Conservation (phyloP, 108 stramenopile genomes). For the Nannochloropsis granulata region DNA sequence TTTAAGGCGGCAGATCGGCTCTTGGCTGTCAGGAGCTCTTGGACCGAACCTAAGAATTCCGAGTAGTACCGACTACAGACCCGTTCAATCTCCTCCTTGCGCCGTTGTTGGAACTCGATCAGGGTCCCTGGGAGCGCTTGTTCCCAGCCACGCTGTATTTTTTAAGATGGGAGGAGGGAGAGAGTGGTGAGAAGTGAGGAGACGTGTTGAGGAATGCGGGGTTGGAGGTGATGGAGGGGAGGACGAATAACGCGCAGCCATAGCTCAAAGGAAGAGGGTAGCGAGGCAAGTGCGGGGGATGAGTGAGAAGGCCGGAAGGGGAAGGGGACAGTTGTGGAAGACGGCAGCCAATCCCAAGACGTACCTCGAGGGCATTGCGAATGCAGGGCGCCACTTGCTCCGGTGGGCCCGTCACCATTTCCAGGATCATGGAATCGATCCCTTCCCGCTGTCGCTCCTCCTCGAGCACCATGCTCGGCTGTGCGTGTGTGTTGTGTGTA, state of each 20-base stretch:
- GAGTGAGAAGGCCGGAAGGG: too few relatives aligned
- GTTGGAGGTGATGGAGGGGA: too few relatives aligned
- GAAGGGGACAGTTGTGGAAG: too few relatives aligned
- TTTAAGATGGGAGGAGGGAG: background rate
- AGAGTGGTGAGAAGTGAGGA: background rate
- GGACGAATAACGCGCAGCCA: too few relatives aligned
- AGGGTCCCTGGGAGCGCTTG: background rate
- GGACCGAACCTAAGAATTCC: background rate
- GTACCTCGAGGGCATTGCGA: background rate
- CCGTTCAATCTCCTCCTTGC: background rate
- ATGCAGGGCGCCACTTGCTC: background rate
- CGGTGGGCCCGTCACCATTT: background rate
- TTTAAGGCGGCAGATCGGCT: background rate
- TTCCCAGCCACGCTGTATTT: background rate
- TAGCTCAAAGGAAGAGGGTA: too few relatives aligned
- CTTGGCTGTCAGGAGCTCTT: background rate
- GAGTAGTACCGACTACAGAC: background rate
- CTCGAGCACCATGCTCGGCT: background rate
- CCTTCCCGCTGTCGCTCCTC: background rate
- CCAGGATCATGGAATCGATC: background rate
- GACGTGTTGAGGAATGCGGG: background rate
- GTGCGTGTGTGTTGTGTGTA: background rate
- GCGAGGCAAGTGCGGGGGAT: too few relatives aligned
- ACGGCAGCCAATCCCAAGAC: background rate
- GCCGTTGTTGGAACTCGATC: background rate